These are phyloP conservation scores for Sicyos edulis DNA, from an alignment of 306 rosid species.

Conservation along the genomic window DNA sequence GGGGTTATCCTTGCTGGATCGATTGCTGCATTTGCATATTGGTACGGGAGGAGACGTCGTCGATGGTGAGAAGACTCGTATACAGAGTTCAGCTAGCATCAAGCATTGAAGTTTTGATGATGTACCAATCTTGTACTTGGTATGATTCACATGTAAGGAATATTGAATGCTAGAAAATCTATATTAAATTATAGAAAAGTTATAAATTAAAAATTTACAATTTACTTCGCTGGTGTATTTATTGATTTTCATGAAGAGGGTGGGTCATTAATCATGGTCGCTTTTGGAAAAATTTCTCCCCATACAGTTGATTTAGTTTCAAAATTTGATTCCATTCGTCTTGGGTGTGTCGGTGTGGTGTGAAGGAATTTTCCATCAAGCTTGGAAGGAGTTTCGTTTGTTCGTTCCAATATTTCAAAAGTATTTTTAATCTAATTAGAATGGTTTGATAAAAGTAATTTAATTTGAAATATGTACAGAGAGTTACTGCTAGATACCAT, in stretches of 20 bases:
- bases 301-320: too few relatives aligned
- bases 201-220: neutral
- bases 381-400: too few relatives aligned
- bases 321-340: too few relatives aligned
- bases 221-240: neutral
- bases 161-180: constrained; percentile 13
- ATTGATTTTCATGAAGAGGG: neutral
- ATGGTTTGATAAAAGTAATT: too few relatives aligned
- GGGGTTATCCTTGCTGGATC: constrained; percentile 82
- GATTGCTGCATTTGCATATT: constrained; percentile 72
- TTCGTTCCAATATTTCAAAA: too few relatives aligned
- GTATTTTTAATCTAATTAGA: too few relatives aligned
- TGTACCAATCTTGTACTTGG: constrained; percentile 24
- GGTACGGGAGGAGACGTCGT: constrained; percentile 81
- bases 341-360: too few relatives aligned
- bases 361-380: too few relatives aligned
- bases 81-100: neutral
- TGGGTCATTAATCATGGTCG: too few relatives aligned
- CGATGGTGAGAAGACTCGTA: constrained; percentile 54
- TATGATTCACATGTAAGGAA: constrained; percentile 32
- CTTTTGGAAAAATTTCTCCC: too few relatives aligned
- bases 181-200: constrained; percentile 12
- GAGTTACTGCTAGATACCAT: too few relatives aligned
- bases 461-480: too few relatives aligned
- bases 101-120: constrained; percentile 1